phyloP scores from a whole-genome alignment of 2,329 filamentous ascomycete species.

The Zasmidium angulare region DNA sequence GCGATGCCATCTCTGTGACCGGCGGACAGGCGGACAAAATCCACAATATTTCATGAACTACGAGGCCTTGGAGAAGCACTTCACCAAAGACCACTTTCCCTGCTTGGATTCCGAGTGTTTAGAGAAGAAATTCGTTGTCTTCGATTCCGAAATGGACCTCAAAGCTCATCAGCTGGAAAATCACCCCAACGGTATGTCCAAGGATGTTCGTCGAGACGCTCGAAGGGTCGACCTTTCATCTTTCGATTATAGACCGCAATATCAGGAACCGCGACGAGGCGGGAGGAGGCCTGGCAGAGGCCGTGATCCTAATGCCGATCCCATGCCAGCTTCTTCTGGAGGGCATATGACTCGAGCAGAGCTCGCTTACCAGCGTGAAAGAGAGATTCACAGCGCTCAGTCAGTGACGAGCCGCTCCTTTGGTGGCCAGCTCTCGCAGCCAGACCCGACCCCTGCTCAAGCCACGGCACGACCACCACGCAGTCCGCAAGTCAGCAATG shows the following conservation, averaged over 20 bases:
- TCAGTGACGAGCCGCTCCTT: conserved; percentile 78
- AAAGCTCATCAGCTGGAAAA: conserved; percentile 87
- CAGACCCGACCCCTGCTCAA: conserved; percentile 42
- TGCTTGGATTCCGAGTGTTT: conserved; percentile 84
- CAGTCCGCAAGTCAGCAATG: conserved; percentile 32
- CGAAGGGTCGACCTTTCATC: conserved; percentile 81
- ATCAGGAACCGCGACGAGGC: conserved; percentile 59
- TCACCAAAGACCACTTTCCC: conserved; percentile 80
- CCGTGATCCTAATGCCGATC: conserved; percentile 82
- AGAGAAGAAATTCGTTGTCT: conserved; percentile 97
- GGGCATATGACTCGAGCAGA: conserved; percentile 83
- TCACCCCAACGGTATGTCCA: conserved; percentile 77
- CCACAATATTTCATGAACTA: conserved; percentile 94
- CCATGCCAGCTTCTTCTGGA: conserved; percentile 71
- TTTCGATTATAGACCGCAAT: conserved; percentile 76
- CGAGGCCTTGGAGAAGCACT: conserved; percentile 80
- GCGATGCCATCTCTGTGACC: conserved; percentile 90
- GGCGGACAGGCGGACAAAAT: conserved; percentile 59
- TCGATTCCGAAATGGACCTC: conserved; percentile 89
- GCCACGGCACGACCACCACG: conserved; percentile 31
- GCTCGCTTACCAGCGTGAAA: conserved; percentile 84
- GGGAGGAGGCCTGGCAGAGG: conserved; percentile 61
- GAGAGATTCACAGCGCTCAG: conserved; percentile 86
- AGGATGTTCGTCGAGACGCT: conserved; percentile 79
- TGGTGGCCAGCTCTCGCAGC: conserved; percentile 60